These are phyloP conservation scores for Aspergillus avenaceus DNA, from an alignment of 495 filamentous ascomycete genomes.

Conservation along the genomic window DNA sequence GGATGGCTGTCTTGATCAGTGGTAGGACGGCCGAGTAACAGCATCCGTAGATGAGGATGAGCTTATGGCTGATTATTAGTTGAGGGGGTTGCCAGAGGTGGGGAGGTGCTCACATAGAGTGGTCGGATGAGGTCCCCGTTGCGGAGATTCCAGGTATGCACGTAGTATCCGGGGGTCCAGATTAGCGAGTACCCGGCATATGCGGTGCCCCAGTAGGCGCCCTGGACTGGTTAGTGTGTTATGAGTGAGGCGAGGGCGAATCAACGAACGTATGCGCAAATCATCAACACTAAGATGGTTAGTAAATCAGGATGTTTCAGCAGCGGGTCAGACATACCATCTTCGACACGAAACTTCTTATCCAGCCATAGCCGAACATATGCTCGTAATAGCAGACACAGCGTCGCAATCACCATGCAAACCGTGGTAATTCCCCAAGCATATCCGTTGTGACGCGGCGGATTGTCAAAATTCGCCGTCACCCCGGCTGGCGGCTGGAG, in stretches of 20 bases:
- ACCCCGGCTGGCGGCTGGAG: constrained; percentile 16
- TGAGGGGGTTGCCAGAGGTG: not conserved
- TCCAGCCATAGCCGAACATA: constrained; percentile 15
- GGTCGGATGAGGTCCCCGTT: constrained; percentile 14
- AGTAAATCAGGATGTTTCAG: no score
- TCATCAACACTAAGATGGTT: no score
- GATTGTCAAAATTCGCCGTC: constrained; percentile 24
- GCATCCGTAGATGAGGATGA: constrained; percentile 19
- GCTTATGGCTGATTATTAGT: not conserved
- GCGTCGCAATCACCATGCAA: constrained; percentile 14
- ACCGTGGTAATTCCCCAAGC: constrained; percentile 20
- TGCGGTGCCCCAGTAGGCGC: constrained; percentile 19
- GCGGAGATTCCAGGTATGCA: constrained; percentile 20
- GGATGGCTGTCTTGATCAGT: constrained; percentile 18
- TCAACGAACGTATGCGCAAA: no score
- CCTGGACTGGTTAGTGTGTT: no score
- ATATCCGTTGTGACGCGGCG: constrained; percentile 23
- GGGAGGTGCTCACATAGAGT: constrained; percentile 11
- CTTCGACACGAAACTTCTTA: constrained; percentile 12
- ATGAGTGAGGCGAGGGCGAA: no score
- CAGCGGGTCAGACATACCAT: no score
- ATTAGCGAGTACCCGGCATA: constrained; percentile 19
- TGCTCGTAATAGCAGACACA: constrained; percentile 12
- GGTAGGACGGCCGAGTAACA: constrained; percentile 18
- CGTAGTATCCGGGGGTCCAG: constrained; percentile 16